Base-by-base conservation (phyloP, 208 protist genomes). In the Leptomonas seymouri region DNA sequence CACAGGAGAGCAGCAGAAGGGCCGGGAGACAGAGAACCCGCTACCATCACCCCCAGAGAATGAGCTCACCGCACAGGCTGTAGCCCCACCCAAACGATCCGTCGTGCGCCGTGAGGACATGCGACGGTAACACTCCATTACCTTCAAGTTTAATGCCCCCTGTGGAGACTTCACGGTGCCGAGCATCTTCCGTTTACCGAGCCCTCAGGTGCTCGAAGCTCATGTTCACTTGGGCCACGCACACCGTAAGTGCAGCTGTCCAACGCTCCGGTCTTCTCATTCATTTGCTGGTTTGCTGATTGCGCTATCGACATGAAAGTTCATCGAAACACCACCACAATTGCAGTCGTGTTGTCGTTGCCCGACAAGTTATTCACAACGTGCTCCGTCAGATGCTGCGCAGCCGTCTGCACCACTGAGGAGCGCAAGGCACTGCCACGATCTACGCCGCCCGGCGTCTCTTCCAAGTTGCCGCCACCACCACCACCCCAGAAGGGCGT, bases 271-370 rank as follows among this genome's bases (percentile, higher is more conserved):
- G 3, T 30, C 6, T 30, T 8, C 12, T 54, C 39, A 8, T 8
- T 39, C 23, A 3, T 6, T 57, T 57, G 11, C 39, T 57, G 20
- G 5, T 39, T 57, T 39, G 9, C 27, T 3, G 8, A 5, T 53
- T 30, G 30, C 21, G 44, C 9, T 27, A 15, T 39, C 3, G 28
- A 55, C 6, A 57, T 3, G 14, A 39, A 56, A 34, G 1, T 50
- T 20, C 56, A 78, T 57, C 31, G 56, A 53, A 91, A 91, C 0
- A 78, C 45, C 12, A 91, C 67, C 14, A 87, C 45, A 12, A 91
- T 56, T 1, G 81, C 65, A 7, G 85, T 81, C 14, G 86, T 84
- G 73, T 91, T 91, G 57, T 91, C 85, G 16, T 41, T 74, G 61
- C 82, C 75, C 7, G 55, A 62, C 20, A 77, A 59, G 4, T 56